phyloP scores from a whole-genome alignment of 1,284 basidiomycete genomes.

The Ustilago bromivora region DNA sequence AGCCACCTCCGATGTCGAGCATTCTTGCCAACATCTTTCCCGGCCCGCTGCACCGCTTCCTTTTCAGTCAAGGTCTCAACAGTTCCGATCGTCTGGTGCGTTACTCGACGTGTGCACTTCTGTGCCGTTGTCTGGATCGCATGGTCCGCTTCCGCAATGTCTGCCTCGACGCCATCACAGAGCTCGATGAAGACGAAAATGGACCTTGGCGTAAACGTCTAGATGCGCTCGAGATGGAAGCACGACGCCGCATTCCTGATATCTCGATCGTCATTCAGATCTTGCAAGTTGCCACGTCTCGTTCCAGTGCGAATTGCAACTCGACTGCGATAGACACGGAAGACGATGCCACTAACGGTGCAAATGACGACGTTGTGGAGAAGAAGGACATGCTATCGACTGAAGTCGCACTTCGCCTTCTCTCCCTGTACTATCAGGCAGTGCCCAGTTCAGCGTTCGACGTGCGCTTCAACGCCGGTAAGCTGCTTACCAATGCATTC shows the following conservation, averaged over 20 bases:
- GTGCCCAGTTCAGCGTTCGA: conserved; percentile 81
- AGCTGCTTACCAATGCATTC: conserved; percentile 76
- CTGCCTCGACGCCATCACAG: conserved; percentile 69
- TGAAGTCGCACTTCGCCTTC: conserved; percentile 81
- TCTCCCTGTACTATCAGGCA: conserved; percentile 85
- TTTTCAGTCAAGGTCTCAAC: conserved; percentile 79
- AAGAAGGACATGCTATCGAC: conserved; percentile 75
- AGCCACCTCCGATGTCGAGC: conserved; percentile 78
- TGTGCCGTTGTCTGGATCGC: conserved; percentile 70
- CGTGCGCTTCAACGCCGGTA: conserved; percentile 85
- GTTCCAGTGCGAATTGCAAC: conserved; percentile 3
- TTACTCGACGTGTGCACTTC: conserved; percentile 81
- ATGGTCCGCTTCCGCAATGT: conserved; percentile 35
- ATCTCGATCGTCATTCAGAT: conserved; percentile 68
- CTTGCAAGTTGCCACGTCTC: conserved; percentile 65
- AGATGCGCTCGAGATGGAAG: conserved; percentile 47
- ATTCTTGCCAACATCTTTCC: conserved; percentile 72
- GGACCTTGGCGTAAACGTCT: conserved; percentile 40
- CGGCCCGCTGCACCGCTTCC: conserved; percentile 58
- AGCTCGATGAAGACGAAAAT: conserved; percentile 77
- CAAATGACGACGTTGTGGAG: conserved; percentile 19
- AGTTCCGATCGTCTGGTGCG: conserved; percentile 78
- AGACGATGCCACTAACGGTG: conserved; percentile 15
- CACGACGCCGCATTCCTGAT: conserved; percentile 58
- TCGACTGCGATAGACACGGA: conserved; percentile 1